Base-by-base conservation (phyloP, 129 eudicot genomes). In the Tagetes erecta region DNA sequence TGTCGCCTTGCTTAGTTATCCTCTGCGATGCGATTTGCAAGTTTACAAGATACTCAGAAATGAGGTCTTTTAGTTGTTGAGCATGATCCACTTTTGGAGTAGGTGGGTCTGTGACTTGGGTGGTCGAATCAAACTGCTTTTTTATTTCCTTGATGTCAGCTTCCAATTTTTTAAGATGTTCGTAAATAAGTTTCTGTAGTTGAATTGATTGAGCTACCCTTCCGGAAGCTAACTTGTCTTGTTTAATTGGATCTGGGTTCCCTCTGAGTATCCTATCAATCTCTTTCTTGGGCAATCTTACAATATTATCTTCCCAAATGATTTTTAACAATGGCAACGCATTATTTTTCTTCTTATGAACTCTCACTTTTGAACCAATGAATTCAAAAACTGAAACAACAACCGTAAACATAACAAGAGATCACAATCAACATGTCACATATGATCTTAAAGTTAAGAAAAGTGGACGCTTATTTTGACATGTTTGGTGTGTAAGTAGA, bases 141-240 rank as follows among this genome's bases (percentile, higher is more conserved):
- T 41, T 7, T 65, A 65, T 65, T 2, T 65, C 40, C 12, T 40
- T 10, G 33, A 51, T 20, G 2, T 65, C 50, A 41, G 14, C 70
- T 2, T 65, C 13, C 35, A 65, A 13, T 40, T 65, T 41, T 34
- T n/a, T 30, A 65, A 65, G 70, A 39, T 65, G 70, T 65, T 65
- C 50, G 41, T 11, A n/a, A 6, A 65, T 65, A 51, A 65, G 50
- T 40, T 65, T 65, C 8, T 65, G n/a, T 74, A 83, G 49, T 12
- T 74, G 46, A 0, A 73, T 67, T 2, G 77, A 74, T 74, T 67
- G 67, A 65, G 41, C 50, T 5, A 65, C 70, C 51, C 70, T 65
- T 65, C 70, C 51, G 4, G 70, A 65, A 39, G 70, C 36, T 40
- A 36, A 40, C 50, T 65, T 65, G 13, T 65, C 51, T 65, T 65